Evolutionary conservation across 108 stramenopile species (phyloP).

Genomic region (Pseudonitzschia multistriata): DNA sequence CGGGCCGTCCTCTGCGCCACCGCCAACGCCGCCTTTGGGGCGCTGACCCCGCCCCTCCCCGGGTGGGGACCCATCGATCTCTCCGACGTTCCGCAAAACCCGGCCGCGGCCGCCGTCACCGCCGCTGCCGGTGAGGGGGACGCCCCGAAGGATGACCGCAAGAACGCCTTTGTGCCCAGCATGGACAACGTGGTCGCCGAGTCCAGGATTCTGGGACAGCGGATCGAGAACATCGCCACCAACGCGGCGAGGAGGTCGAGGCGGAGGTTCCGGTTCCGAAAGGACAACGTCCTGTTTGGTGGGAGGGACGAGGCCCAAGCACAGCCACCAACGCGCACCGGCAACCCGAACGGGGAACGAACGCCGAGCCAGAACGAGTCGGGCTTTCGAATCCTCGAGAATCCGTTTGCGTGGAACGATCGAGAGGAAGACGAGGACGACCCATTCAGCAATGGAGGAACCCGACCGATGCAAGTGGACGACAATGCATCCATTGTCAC

Average conservation of each 20-base stretch:
- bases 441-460: slow-evolving; percentile 15
- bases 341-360: neutral
- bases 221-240: slow-evolving; percentile 42
- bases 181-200: slow-evolving; percentile 65
- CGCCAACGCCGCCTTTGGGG: slow-evolving; percentile 56
- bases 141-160: neutral
- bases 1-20: slow-evolving; percentile 72
- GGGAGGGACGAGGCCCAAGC: slow-evolving; percentile 1
- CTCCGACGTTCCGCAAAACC: slow-evolving; percentile 60
- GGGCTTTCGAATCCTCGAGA: slow-evolving; percentile 15
- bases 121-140: neutral
- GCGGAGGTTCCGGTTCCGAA: slow-evolving; percentile 55
- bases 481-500: slow-evolving; percentile 9
- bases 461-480: slow-evolving; percentile 18
- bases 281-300: slow-evolving; percentile 34
- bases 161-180: slow-evolving; percentile 31
- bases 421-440: slow-evolving; percentile 17
- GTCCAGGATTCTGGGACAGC: slow-evolving; percentile 55
- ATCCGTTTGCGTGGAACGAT: slow-evolving; percentile 40
- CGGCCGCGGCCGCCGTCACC: slow-evolving; percentile 15
- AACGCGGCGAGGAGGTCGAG: slow-evolving; percentile 53
- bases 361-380: neutral
- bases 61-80: slow-evolving; percentile 34
- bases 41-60: slow-evolving; percentile 49
- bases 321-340: neutral